Base-by-base conservation (phyloP, 2,329 filamentous ascomycete genomes). In the Clarireedia paspali region DNA sequence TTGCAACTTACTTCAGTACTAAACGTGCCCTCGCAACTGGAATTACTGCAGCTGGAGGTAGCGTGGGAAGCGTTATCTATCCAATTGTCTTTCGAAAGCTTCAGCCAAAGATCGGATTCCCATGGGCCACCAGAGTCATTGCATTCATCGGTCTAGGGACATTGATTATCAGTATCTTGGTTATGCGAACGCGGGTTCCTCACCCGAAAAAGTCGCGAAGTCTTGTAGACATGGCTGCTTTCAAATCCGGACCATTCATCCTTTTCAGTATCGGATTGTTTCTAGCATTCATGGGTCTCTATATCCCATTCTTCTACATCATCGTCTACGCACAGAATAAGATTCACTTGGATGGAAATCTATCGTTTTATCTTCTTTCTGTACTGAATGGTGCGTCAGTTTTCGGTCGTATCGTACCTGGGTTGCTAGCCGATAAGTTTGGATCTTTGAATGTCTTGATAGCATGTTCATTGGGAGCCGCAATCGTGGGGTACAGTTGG, bases 121-220 rank as follows among this genome's bases (percentile, higher is more conserved):
- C 70, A 38, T 83, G 79, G 82, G 68, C 77, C 1, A 78, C 83
- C 70, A 73, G 80, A 1, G 75, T 75, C 53, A 72, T 71, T 26
- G 73, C 75, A 1, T 82, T 84, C 60, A 58, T 83, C 17, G 77
- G 83, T 42, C 58, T 58, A 14, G 24, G 77, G 4, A 27, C 47
- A 1, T 17, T 52, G 3, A n/a, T 27, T 12, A 39, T 42, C 6
- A 24, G 17, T 7, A 15, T 45, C 14, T 26, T 56, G 23, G 14
- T 45, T 3, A 36, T 23, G 40, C 30, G 26, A n/a, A 15, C 17
- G 6, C 45, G 20, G 10, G 14, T 27, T 17, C 39, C 39, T 5
- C 14, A 34, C 15, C 20, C 40, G 6, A 45, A 34, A 14, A 51
- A 27, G 3, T 17, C 23, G 9, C 27, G 23, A 27, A 39, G 24